Evolutionary conservation across 164 flowering plant species (phyloP).

Genomic region (Kingdonia uniflora): DNA sequence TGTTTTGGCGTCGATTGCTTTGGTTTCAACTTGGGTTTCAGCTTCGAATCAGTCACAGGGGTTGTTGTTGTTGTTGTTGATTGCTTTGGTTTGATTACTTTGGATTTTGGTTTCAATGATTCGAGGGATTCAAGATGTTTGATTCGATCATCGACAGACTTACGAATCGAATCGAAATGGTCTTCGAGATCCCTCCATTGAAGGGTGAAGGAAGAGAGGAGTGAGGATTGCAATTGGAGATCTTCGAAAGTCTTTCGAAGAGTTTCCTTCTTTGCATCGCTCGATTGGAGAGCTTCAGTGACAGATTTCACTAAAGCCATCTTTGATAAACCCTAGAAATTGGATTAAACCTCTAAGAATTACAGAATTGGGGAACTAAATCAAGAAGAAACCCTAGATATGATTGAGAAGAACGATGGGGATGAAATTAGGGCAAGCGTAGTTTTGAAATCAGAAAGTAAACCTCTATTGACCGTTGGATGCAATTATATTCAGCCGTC

Average conservation of each 20-base stretch:
- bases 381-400: neutral
- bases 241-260: constrained; percentile 35
- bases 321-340: constrained; percentile 6
- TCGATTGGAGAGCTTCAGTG: constrained; percentile 22
- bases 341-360: no score
- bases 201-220: constrained; percentile 35
- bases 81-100: neutral
- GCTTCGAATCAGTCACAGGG: neutral
- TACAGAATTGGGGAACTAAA: no score
- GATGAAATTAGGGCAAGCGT: no score
- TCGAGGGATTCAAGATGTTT: constrained; percentile 9
- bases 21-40: no score
- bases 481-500: no score
- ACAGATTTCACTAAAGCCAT: constrained; percentile 13
- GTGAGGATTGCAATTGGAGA: constrained; percentile 32
- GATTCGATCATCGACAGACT: constrained; percentile 8
- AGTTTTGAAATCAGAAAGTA: no score
- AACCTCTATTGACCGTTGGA: no score
- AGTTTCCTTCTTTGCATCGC: constrained; percentile 27
- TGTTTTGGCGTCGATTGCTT: no score
- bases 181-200: constrained; percentile 53
- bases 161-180: constrained; percentile 42
- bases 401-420: no score
- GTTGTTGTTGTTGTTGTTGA: no score
- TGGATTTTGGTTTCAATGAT: neutral